Conservation (phyloP, 2,329 filamentous ascomycete genomes). For the Gaeumannomyces tritici region DNA sequence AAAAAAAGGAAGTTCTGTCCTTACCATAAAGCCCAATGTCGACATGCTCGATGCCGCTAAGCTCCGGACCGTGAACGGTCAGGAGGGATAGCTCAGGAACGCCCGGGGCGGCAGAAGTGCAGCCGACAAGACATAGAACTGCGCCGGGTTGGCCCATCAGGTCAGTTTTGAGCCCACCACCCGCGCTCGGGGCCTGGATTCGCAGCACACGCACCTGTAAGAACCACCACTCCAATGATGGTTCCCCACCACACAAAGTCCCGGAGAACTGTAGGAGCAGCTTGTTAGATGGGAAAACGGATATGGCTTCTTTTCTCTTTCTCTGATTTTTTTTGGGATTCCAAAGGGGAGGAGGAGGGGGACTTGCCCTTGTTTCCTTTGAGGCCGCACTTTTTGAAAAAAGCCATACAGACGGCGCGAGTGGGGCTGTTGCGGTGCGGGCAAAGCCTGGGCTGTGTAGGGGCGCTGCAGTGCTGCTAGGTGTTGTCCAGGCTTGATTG, state of each 20-base stretch:
- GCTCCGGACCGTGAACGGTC: not conserved
- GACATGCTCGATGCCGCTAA: not conserved
- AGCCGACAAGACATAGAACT: not conserved
- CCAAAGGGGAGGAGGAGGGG: too few relatives aligned
- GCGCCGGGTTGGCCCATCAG: not conserved
- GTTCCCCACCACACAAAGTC: not conserved
- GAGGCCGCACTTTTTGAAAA: too few relatives aligned
- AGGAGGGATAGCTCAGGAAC: not conserved
- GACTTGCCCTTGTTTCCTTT: too few relatives aligned
- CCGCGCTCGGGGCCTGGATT: too few relatives aligned
- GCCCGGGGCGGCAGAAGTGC: not conserved
- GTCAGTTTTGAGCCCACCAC: not conserved
- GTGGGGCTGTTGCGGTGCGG: too few relatives aligned
- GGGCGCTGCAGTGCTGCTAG: too few relatives aligned
- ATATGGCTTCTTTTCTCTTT: too few relatives aligned
- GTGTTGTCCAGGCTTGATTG: too few relatives aligned
- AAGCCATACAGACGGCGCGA: too few relatives aligned
- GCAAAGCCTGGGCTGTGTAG: too few relatives aligned
- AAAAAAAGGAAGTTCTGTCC: too few relatives aligned
- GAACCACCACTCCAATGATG: not conserved
- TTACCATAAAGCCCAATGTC: not conserved
- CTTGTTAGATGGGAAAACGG: not conserved
- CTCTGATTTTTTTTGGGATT: too few relatives aligned
- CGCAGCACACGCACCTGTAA: not conserved
- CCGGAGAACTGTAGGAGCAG: not conserved